Evolutionary conservation across 352 stramenopile species (phyloP).

Genomic region (Globisporangium mamillatum): DNA sequence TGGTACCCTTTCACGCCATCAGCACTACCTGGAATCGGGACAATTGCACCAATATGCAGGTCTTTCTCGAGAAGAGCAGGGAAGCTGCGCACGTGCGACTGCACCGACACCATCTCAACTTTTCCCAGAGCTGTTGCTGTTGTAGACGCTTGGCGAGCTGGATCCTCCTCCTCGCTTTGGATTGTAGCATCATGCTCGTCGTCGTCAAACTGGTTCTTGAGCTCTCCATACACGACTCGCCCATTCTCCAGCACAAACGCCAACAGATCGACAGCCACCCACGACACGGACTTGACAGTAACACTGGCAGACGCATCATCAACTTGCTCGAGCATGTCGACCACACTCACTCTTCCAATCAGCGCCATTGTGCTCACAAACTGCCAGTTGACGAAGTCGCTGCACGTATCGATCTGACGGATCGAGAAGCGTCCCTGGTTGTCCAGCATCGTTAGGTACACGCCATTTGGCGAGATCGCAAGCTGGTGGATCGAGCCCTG

Average conservation of each 20-base stretch:
- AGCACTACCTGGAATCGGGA: neutral
- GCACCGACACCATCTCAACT: constrained; percentile 8
- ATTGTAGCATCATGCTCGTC: neutral
- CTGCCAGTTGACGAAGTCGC: constrained; percentile 58
- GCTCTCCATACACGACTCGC: constrained; percentile 11
- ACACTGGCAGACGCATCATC: neutral
- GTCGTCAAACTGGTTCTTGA: neutral
- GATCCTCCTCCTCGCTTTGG: neutral
- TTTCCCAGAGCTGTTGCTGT: neutral
- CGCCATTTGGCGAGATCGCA: constrained; percentile 41
- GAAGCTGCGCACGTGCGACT: constrained; percentile 2
- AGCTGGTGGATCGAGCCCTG: constrained; percentile 40
- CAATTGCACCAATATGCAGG: constrained; percentile 2
- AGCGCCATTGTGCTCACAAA: constrained; percentile 15
- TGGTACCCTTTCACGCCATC: constrained; percentile 2
- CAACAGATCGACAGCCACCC: constrained; percentile 6
- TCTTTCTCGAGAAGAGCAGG: neutral
- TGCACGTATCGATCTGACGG: constrained; percentile 61
- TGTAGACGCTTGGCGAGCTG: neutral
- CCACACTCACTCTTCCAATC: neutral
- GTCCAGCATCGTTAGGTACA: constrained; percentile 59
- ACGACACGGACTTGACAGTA: constrained; percentile 2
- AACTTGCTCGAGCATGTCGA: neutral
- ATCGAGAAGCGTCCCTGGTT: constrained; percentile 38
- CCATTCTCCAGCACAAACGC: constrained; percentile 10